phyloP scores from a whole-genome alignment of 2,329 filamentous ascomycete species.

The Fusarium bulbicola region DNA sequence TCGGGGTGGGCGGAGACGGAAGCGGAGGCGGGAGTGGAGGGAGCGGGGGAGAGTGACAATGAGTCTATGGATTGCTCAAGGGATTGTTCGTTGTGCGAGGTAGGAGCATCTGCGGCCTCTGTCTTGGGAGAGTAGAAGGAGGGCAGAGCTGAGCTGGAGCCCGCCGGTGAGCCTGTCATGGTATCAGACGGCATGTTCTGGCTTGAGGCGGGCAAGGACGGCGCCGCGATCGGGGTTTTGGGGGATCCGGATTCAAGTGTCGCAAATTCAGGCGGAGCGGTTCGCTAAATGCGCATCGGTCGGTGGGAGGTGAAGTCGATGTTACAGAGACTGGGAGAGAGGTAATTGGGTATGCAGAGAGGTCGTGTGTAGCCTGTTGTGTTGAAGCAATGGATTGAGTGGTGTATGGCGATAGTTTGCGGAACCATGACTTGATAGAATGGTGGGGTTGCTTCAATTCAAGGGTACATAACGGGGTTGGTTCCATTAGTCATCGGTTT shows the following conservation, averaged over 20 bases:
- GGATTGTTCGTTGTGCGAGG: conserved; percentile 28
- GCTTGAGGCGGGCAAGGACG: conserved; percentile 32
- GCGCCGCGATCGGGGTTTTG: conserved; percentile 38
- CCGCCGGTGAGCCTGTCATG: conserved; percentile 43
- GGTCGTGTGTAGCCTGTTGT: conserved; percentile 5
- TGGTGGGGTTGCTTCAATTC: conserved; percentile 33
- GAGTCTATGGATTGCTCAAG: conserved; percentile 46
- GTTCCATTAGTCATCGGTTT: conserved; percentile 36
- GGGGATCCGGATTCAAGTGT: conserved; percentile 29
- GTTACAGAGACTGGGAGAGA: background rate
- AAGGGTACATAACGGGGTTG: conserved; percentile 21
- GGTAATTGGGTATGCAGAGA: background rate
- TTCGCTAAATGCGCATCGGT: conserved; percentile 31
- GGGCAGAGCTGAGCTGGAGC: conserved; percentile 51
- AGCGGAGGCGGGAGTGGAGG: conserved; percentile 24
- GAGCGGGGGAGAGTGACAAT: conserved; percentile 48
- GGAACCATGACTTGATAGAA: conserved; percentile 38
- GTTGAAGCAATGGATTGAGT: conserved; percentile 22
- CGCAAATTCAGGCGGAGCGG: conserved; percentile 9
- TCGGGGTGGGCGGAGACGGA: conserved; percentile 21
- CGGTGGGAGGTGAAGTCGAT: background rate
- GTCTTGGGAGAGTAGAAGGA: conserved; percentile 59
- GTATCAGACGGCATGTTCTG: conserved; percentile 43
- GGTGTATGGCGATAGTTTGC: conserved; percentile 40
- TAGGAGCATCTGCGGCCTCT: conserved; percentile 36